Evolutionary conservation across 768 basidiomycete genomes (phyloP).

Genomic region (Porphyrellus cyaneotinctus): DNA sequence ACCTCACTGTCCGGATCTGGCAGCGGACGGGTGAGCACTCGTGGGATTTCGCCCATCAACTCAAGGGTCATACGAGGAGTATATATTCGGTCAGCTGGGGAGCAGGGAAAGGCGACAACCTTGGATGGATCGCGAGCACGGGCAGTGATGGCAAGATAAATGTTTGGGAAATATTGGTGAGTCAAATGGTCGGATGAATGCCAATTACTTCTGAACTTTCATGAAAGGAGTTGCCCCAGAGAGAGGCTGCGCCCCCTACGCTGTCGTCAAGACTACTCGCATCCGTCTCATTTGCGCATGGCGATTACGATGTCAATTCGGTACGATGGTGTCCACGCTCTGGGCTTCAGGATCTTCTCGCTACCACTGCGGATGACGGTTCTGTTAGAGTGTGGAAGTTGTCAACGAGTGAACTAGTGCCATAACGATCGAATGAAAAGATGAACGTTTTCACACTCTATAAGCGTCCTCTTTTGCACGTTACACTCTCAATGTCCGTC

Average conservation of each 20-base stretch:
- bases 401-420: not conserved
- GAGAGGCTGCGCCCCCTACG: constrained; percentile 3
- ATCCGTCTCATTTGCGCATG: constrained; percentile 63
- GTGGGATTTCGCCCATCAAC: constrained; percentile 58
- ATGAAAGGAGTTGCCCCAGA: constrained; percentile 17
- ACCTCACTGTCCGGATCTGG: constrained; percentile 84
- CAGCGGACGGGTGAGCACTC: constrained; percentile 54
- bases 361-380: constrained; percentile 87
- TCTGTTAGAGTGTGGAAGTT: constrained; percentile 74
- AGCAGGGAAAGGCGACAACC: constrained; percentile 35
- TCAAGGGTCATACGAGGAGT: constrained; percentile 65
- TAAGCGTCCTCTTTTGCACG: no score
- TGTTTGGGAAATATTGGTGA: constrained; percentile 72
- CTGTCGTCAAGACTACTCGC: constrained; percentile 51
- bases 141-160: constrained; percentile 84
- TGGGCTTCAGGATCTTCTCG: constrained; percentile 63
- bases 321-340: constrained; percentile 77
- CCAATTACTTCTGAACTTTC: not conserved
- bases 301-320: constrained; percentile 79
- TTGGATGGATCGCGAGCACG: constrained; percentile 83
- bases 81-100: constrained; percentile 84
- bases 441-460: no score
- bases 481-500: no score
- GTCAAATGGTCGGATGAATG: constrained; percentile 14
- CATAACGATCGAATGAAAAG: not conserved